Base-by-base conservation (phyloP, 1,139 yeast species). In the Casaregolazyma suthepensis region DNA sequence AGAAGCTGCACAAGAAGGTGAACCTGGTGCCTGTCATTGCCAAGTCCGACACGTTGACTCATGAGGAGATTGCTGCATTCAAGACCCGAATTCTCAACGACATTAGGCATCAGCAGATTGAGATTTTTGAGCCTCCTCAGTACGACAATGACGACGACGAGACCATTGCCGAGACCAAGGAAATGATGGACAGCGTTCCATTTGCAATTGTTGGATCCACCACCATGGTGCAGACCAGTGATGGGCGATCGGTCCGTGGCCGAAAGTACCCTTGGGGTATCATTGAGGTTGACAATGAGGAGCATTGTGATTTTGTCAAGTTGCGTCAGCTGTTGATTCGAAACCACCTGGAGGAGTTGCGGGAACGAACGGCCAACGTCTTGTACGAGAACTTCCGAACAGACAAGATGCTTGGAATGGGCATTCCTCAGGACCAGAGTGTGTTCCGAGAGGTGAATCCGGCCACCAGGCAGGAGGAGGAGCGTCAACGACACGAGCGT, bases 211-310 rank as follows among this genome's bases (percentile, higher is more conserved):
- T 94, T 52, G 99, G 98, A 31, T 89, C 97, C 20, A 87, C 93
- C 31, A 76, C 77, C 57, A 84, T 82, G 61, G 89, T 91, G 42
- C 79, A 79, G 63, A 83, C 87, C 50, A 65, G 78, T 35, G 90
- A 86, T 64, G 98, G 98, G 50, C 79, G 86, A 68, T 67, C 75
- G 44, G 96, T 90, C 48, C 85, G 98, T 69, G 98, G 97, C 60
- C 87, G 99, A 74, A 75, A 80, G 61, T 94, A 94, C 71, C 99
- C 99, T 58, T 94, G 99, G 99, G 99, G 99, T 60, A 78, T 87
- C 22, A 87, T 93, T 66, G 98, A 93, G 72, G 95, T 94, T 60
- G 98, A 91, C 70, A 93, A 93, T 70, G 95, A 89, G 72, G 82
- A 83, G 52, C 98, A 94, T 70, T 87, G 93, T 70, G 99, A 94